These are phyloP conservation scores for Thelonectria blattea DNA, from an alignment of 2,329 filamentous ascomycete genomes.

Conservation along the genomic window DNA sequence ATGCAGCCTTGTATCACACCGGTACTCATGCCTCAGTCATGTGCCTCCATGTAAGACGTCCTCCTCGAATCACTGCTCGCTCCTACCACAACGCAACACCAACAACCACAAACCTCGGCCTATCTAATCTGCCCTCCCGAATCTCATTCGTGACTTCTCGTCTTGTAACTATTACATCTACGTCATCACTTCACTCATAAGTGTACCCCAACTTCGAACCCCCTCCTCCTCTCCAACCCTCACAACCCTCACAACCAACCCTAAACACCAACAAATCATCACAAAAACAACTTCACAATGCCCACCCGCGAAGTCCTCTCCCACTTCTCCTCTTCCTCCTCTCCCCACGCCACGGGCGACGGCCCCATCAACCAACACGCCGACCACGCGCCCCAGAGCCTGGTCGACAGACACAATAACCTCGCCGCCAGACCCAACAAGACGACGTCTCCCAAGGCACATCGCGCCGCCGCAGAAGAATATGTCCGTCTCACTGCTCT, in stretches of 20 bases:
- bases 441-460: conserved; percentile 10
- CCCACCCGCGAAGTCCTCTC: conserved; percentile 31
- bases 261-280: not conserved
- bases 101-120: not conserved
- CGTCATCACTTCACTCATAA: not conserved
- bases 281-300: conserved; percentile 19
- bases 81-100: not conserved
- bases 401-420: conserved; percentile 36
- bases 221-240: not conserved
- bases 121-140: not conserved
- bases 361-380: conserved; percentile 29
- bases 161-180: not conserved
- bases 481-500: conserved; percentile 12
- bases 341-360: conserved; percentile 23
- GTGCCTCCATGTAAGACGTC: not conserved
- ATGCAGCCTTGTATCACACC: too few species aligned
- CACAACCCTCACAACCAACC: not conserved
- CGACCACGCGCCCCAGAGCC: conserved; percentile 27
- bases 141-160: too few species aligned
- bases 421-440: conserved; percentile 29
- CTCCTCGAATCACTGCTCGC: not conserved
- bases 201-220: not conserved
- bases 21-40: conserved; percentile 27
- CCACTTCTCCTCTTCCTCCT: conserved; percentile 24
- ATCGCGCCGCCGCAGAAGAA: conserved; percentile 12